phyloP scores from a whole-genome alignment of 2,329 filamentous ascomycete species.

The Ophiostoma himal-ulmi region DNA sequence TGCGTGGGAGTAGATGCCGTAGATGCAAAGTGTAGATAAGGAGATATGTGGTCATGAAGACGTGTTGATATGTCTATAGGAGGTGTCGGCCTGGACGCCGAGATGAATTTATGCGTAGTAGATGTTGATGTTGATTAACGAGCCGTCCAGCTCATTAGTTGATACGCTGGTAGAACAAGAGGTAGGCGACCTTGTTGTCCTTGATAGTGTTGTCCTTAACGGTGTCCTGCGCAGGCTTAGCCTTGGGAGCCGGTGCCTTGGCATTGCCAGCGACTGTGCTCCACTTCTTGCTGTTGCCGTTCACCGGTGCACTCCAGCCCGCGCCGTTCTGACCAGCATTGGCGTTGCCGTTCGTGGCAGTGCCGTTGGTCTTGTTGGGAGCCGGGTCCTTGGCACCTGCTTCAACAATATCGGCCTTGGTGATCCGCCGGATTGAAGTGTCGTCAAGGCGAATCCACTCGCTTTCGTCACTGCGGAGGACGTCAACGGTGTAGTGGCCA shows the following conservation, averaged over 20 bases:
- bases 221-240: constrained; percentile 54
- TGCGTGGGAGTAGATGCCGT: too few species aligned
- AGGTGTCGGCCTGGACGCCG: not conserved
- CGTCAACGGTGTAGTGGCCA: constrained; percentile 97
- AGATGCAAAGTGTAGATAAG: not conserved
- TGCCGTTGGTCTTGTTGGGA: constrained; percentile 40
- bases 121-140: not conserved
- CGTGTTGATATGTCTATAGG: not conserved
- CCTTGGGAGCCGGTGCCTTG: constrained; percentile 49
- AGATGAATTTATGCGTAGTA: not conserved
- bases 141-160: constrained; percentile 29
- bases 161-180: constrained; percentile 88
- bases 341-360: constrained; percentile 43
- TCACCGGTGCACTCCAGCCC: constrained; percentile 62
- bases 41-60: not conserved
- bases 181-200: constrained; percentile 95
- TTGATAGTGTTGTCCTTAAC: constrained; percentile 77
- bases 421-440: constrained; percentile 78
- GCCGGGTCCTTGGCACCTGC: constrained; percentile 69
- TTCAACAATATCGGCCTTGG: constrained; percentile 78
- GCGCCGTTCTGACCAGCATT: constrained; percentile 56
- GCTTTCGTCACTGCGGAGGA: constrained; percentile 84
- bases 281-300: constrained; percentile 66
- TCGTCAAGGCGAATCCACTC: constrained; percentile 98
- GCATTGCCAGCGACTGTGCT: constrained; percentile 55